Base-by-base conservation (phyloP, 179 eudicot genomes). In the Nepenthes alata region DNA sequence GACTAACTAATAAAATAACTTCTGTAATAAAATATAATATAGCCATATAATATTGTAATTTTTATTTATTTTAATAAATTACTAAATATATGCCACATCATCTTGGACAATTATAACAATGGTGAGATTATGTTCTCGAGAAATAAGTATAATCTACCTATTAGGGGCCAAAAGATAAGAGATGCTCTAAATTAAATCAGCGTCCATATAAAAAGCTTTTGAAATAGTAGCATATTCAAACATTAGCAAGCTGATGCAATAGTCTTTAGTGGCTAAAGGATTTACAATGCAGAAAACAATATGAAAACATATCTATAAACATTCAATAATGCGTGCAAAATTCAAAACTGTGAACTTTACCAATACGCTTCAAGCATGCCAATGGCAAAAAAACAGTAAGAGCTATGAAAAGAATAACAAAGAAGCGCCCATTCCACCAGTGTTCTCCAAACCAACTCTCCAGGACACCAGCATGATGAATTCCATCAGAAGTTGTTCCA, bases 391-490 rank as follows among this genome's bases (percentile, higher is more conserved):
- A 80, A 41, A 86, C 82, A 69, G 58, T 66, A 3, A 86, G 65
- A 59, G 90, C 80, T 45, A 82, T 78, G 65, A 78, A 67, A 9
- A 82, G 75, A 63, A 86, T 85, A 68, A 84, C 75, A 75, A 67
- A 56, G 39, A 66, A 41, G 48, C 90, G 83, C 2, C 78, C 72
- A 37, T 53, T 86, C 95, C 90, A 86, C 95, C 90, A 86, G 11
- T 77, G 74, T 37, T 62, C 75, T 35, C 95, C 95, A 75, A 82
- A 84, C 95, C 95, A 86, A 59, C 78, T 83, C 70, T 86, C 87
- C 71, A 86, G 48, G 35, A 86, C 71, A 39, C 90, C 95, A 25
- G 82, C 74, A 69, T 84, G 90, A 59, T 84, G 85, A 66, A 61
- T 15, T 62, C 85, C 85, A 53, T 74, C 62, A 3, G 90, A 67